Evolutionary conservation across 2,329 filamentous ascomycete genomes (phyloP), one percentile per base, ranked within the genome.

Genomic region (Monosporascus sp.): DNA sequence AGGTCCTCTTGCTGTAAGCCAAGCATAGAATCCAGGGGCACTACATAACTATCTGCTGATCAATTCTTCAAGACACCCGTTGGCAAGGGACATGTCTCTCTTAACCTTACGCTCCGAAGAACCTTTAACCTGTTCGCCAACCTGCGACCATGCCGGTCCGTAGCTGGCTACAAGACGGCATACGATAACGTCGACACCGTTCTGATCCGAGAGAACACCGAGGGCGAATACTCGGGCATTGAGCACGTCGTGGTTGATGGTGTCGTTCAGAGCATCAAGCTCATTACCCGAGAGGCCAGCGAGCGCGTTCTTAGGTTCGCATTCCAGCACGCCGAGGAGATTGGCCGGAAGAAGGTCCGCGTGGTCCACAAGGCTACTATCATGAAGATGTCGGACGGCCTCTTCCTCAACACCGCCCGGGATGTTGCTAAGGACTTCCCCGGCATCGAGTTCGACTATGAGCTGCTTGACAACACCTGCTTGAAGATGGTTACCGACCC

Each of bases 121-220:
- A 99, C 95, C 60, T 99, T 99, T 81, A 99, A 99, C 82, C 91
- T 99, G 68, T 99, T 99, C 76, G 95, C 94, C 79, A 99, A 99
- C 80, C 83, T 99, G 67, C 92, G 95, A 69, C 94, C 95, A 58
- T 99, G 95, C 85, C 89, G 91, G 71, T 97, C 91, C 60, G 91
- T 99, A 64, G 89, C 89, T 61, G 94, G 94, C 68, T 99, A 88
- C 88, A 96, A 97, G 86, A 99, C 94, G 51, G 91, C 93, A 59
- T 97, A 97, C 80, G 93, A 97, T 73, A 84, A 89, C 67, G 94
- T 99, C 70, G 89, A 99, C 77, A 97, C 92, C 39, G 90, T 97
- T 68, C 81, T 99, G 70, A 97, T 99, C 77, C 90, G 94, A 75
- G 94, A 99, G 81, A 99, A 99, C 83, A 97, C 94, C 64, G 94